Evolutionary conservation across 202 grass and related monocot species (phyloP).

Genomic region (Bolboschoenoplectus hybrid): DNA sequence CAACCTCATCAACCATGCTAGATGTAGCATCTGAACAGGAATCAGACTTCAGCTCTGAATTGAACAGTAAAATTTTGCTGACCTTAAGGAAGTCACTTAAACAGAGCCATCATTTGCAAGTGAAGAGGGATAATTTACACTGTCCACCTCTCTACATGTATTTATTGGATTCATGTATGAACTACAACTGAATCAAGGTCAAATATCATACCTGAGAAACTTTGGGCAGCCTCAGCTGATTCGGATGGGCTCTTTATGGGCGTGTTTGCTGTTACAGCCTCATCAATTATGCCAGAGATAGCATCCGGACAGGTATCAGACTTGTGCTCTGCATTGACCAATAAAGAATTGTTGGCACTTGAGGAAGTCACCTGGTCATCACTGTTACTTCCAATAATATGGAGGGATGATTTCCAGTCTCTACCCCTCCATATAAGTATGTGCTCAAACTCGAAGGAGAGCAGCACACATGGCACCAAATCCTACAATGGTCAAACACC

Average conservation of each 20-base stretch:
- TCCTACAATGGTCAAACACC: constrained; percentile 53
- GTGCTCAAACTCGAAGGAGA: constrained; percentile 91
- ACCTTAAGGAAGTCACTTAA: background rate
- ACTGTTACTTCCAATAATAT: constrained; percentile 43
- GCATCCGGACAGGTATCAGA: constrained; percentile 34
- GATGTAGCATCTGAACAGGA: constrained; percentile 37
- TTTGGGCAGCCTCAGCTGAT: constrained; percentile 17
- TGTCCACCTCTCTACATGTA: constrained; percentile 64
- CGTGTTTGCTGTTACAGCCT: constrained; percentile 6
- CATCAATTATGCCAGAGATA: constrained; percentile 32
- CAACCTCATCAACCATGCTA: constrained; percentile 35
- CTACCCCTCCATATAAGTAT: constrained; percentile 95
- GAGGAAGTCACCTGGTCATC: constrained; percentile 32
- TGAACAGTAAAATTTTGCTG: constrained; percentile 32
- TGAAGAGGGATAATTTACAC: constrained; percentile 60
- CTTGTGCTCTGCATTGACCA: constrained; percentile 43
- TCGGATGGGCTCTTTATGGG: background rate
- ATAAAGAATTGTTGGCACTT: constrained; percentile 27
- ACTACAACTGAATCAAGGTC: background rate
- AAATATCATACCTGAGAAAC: constrained; percentile 13
- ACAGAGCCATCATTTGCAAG: constrained; percentile 51
- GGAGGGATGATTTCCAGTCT: constrained; percentile 67
- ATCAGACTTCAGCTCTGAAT: constrained; percentile 39
- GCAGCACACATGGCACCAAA: constrained; percentile 77
- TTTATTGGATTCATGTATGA: background rate